phyloP scores from a whole-genome alignment of 352 stramenopile species.

The Globisporangium megalacanthum region DNA sequence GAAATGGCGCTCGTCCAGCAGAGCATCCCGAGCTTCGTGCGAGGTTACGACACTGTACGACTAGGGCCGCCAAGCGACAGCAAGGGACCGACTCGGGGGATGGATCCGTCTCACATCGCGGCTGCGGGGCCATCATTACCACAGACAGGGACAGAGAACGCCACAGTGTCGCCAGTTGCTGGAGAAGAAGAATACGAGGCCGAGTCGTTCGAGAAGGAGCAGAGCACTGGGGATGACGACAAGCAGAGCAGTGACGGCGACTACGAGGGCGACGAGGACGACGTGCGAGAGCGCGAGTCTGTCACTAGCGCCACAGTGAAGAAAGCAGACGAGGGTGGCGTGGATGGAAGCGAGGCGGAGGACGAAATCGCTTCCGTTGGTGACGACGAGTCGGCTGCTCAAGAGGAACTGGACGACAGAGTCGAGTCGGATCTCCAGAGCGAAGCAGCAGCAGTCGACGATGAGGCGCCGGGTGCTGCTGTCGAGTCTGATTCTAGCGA shows the following conservation, averaged over 20 bases:
- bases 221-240: slow-evolving; percentile 2
- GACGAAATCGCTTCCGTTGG: slow-evolving; percentile 8
- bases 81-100: background rate
- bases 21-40: slow-evolving; percentile 18
- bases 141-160: background rate
- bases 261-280: background rate
- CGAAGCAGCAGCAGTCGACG: slow-evolving; percentile 6
- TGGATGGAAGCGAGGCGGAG: background rate
- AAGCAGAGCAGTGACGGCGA: background rate
- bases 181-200: slow-evolving; percentile 21
- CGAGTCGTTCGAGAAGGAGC: slow-evolving; percentile 33
- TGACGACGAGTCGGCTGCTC: background rate
- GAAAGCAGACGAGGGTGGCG: background rate
- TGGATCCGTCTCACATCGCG: background rate
- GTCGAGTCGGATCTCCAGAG: slow-evolving; percentile 8
- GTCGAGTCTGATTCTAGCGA: background rate
- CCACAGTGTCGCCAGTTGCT: background rate
- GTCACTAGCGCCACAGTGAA: background rate
- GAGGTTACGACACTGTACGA: background rate
- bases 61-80: background rate
- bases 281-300: background rate
- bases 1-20: slow-evolving; percentile 31
- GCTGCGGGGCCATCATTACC: background rate
- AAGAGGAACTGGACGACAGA: background rate
- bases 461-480: background rate